Base-by-base conservation (phyloP, 306 rosid genomes). In the Nissolia schottii region DNA sequence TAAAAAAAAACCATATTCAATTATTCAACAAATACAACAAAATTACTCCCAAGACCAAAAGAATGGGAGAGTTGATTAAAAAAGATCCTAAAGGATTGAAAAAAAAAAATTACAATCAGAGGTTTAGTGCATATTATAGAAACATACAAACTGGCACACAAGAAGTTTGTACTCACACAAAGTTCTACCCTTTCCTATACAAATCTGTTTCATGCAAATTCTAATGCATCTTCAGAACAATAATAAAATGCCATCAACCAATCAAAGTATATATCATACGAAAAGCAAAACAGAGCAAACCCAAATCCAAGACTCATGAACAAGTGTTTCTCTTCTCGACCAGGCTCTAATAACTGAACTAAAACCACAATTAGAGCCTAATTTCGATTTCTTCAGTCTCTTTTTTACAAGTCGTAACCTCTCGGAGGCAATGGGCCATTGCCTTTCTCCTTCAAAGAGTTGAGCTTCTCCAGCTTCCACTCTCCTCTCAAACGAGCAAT, bases 401-500 rank as follows among this genome's bases (percentile, higher is more conserved):
- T 1, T 31, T 32, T 64, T 35, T 56, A 64, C 70, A 31, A 22
- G 19, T 14, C 28, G 34, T 43, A 64, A 46, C 53, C 66, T 14
- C 48, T 72, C 5, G 9, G 27, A 23, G 34, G 79, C 68, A 77
- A 29, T 35, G 73, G 57, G 63, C 7, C 79, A 28, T 65, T 72
- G 73, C 73, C 54, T 70, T 83, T 83, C 67, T 79, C 84, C 70
- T 61, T 83, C 67, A 83, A 34, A 0, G 87, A 83, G 49, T 83
- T 83, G 5, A 79, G 67, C 48, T 83, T 83, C 41, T 83, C 84
- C 0, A 83, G 67, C 48, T 58, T 83, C 87, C 87, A 83, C 50
- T 83, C 81, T n/a, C 76, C 80, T 23, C 80, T 67, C 0, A 76
- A 79, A 0, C 77, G 50, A 20, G 87, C 87, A 15, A 83, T 83